phyloP scores from a whole-genome alignment of 306 rosid genomes.

The Dalbergia oliveri region DNA sequence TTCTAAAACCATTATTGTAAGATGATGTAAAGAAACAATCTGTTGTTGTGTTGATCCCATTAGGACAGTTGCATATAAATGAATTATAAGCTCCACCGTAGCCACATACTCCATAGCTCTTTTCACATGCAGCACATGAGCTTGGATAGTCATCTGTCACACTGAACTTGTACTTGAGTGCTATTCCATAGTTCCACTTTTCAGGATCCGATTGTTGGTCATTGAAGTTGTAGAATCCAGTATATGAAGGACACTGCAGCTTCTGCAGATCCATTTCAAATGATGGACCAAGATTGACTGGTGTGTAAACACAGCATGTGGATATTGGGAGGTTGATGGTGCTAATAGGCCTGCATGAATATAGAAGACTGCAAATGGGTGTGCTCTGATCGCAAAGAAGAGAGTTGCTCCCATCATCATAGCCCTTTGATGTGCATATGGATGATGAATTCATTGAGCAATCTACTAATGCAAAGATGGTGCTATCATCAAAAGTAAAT shows the following conservation, averaged over 20 bases:
- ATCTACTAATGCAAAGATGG: conserved; percentile 71
- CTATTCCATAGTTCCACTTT: conserved; percentile 89
- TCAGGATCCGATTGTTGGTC: conserved; percentile 71
- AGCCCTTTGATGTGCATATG: conserved; percentile 47
- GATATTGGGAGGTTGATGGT: conserved; percentile 69
- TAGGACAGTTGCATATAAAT: conserved; percentile 79
- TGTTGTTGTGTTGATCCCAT: conserved; percentile 71
- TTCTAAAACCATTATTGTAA: conserved; percentile 56
- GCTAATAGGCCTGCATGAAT: conserved; percentile 72
- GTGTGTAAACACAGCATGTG: conserved; percentile 84
- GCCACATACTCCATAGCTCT: conserved; percentile 73
- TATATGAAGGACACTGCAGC: conserved; percentile 77
- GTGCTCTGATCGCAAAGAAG: conserved; percentile 69
- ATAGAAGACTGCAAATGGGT: conserved; percentile 72
- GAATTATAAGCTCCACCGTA: conserved; percentile 58
- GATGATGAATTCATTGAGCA: conserved; percentile 71
- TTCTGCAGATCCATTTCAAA: conserved; percentile 86
- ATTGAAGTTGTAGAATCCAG: conserved; percentile 82
- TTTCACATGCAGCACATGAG: conserved; percentile 75
- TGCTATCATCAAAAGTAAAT: conserved; percentile 65
- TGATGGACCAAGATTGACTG: conserved; percentile 82
- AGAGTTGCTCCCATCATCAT: conserved; percentile 51
- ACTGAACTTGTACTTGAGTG: conserved; percentile 77
- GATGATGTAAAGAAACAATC: conserved; percentile 70
- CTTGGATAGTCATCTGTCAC: conserved; percentile 75